These are phyloP conservation scores for Dunaliella primolecta DNA, from an alignment of 139 green algal species.

Conservation along the genomic window DNA sequence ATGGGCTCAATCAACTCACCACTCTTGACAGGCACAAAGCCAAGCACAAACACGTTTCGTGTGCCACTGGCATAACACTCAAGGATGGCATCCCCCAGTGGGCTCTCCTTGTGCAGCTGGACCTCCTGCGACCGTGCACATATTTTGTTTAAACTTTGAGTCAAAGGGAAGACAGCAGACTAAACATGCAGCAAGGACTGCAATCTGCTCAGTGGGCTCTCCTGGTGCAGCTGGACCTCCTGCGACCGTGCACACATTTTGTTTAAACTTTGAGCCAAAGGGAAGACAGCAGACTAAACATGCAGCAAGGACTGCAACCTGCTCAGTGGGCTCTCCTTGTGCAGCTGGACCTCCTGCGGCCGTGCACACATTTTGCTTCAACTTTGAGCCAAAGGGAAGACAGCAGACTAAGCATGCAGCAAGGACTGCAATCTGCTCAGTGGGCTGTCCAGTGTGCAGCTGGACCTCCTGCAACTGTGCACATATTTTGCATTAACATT, in stretches of 20 bases:
- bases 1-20: too few species aligned
- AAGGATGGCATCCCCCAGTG: constrained; percentile 89
- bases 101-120: constrained; percentile 86
- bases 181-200: too few species aligned
- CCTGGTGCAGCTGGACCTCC: constrained; percentile 88
- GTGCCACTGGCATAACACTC: constrained; percentile 93
- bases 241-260: too few species aligned
- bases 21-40: constrained; percentile 87
- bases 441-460: constrained; percentile 88
- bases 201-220: constrained; percentile 90
- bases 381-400: too few species aligned
- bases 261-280: too few species aligned
- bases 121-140: constrained; percentile 72
- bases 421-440: constrained; percentile 90
- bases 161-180: too few species aligned
- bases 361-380: too few species aligned
- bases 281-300: too few species aligned
- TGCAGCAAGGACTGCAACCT: constrained; percentile 88
- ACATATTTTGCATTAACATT: too few species aligned
- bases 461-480: constrained; percentile 68
- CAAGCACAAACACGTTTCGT: constrained; percentile 94
- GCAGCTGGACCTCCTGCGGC: constrained; percentile 78
- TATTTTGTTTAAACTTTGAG: too few species aligned
- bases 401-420: too few species aligned
- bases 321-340: constrained; percentile 90